These are phyloP conservation scores for Globisporangium radiosum DNA, from an alignment of 352 stramenopile species.

Conservation along the genomic window DNA sequence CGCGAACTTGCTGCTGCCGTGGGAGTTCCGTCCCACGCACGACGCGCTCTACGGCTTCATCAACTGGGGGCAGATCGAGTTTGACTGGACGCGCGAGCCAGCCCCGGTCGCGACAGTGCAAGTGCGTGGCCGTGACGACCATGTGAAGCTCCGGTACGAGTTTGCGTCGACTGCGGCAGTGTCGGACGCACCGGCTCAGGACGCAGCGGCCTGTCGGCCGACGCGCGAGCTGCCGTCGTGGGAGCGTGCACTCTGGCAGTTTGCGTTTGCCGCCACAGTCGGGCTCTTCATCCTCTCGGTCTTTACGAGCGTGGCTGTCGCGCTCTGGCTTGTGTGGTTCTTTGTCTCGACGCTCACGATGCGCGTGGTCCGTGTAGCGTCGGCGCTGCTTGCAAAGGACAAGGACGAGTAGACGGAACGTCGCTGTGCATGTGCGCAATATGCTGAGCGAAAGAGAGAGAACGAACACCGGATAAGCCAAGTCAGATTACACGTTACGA, in stretches of 20 bases:
- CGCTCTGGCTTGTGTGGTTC: slow-evolving; percentile 62
- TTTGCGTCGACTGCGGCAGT: slow-evolving; percentile 39
- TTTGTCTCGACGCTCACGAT: slow-evolving; percentile 33
- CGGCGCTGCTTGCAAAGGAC: slow-evolving; percentile 7
- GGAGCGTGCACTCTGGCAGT: slow-evolving; percentile 31
- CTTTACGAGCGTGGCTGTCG: slow-evolving; percentile 39
- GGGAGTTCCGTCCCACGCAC: slow-evolving; percentile 62
- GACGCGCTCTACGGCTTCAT: slow-evolving; percentile 79
- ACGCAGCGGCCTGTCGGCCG: slow-evolving; percentile 39
- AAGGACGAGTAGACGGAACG: slow-evolving; percentile 11
- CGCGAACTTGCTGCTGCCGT: slow-evolving; percentile 66
- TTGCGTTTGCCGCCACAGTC: slow-evolving; percentile 28
- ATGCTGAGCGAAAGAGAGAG: background rate
- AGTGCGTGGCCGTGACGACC: slow-evolving; percentile 48
- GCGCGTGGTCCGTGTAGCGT: slow-evolving; percentile 5
- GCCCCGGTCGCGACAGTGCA: slow-evolving; percentile 53
- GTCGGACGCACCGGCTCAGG: slow-evolving; percentile 33
- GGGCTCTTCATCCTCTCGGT: slow-evolving; percentile 44
- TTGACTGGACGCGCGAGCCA: slow-evolving; percentile 74
- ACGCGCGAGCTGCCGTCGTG: slow-evolving; percentile 30
- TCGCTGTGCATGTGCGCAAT: background rate
- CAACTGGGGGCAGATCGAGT: slow-evolving; percentile 92
- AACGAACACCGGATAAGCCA: no score
- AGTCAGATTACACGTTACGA: no score
- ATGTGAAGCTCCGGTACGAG: slow-evolving; percentile 61